A percentile compares a stretch with the other conserved stretches of the same genome.
Conservation (phyloP, 2,329 filamentous ascomycete genomes). For the Blastomyces silverae region DNA sequence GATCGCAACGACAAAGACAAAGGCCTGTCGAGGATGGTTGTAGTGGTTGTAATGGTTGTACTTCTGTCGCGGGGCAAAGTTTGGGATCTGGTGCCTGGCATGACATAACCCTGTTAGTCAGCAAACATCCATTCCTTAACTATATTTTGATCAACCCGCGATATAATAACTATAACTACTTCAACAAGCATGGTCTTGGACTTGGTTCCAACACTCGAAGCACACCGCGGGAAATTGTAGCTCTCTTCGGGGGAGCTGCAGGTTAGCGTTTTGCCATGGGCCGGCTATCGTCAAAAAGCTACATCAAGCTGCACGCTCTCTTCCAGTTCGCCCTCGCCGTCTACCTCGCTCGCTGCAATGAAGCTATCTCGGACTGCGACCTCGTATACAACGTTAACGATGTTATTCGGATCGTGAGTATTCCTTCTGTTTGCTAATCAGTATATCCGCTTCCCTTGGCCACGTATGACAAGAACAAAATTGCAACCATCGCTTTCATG, state of each 20-base stretch:
- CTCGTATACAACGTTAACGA: conserved; percentile 76
- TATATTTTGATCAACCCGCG: neutral
- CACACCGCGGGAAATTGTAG: conserved; percentile 12
- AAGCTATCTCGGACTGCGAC: conserved; percentile 66
- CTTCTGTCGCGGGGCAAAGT: no score
- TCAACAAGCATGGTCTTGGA: conserved; percentile 1
- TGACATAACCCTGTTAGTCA: conserved; percentile 6
- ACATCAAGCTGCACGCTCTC: conserved; percentile 73
- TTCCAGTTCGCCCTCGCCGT: conserved; percentile 79
- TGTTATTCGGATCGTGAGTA: conserved; percentile 67
- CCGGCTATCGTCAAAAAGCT: conserved; percentile 69
- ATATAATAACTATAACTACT: no score
- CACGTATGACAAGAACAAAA: neutral
- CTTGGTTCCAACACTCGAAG: conserved; percentile 1
- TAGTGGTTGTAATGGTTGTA: no score
- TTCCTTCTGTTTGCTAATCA: neutral
- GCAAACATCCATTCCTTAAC: neutral
- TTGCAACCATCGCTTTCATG: neutral
- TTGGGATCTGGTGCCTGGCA: neutral
- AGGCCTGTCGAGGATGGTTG: neutral
- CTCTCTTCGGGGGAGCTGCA: conserved; percentile 13
- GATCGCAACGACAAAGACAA: neutral
- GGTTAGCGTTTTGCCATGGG: conserved; percentile 54
- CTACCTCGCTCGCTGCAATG: conserved; percentile 71
- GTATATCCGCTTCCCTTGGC: neutral